phyloP scores from a whole-genome alignment of 768 basidiomycete species.

The Hysterangium stoloniferum region DNA sequence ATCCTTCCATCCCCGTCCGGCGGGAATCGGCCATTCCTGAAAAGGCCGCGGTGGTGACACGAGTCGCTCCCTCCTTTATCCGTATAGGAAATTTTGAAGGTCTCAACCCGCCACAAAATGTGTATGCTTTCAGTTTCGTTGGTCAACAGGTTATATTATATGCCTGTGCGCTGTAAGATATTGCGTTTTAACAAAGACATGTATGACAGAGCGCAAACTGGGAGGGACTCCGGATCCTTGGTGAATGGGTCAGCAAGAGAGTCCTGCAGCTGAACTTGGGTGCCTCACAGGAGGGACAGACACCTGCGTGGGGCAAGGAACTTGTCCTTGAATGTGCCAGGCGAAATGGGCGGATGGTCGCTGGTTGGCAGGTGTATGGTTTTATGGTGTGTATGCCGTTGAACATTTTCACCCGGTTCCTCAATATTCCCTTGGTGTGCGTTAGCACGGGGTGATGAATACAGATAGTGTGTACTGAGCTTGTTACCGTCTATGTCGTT shows the following conservation, averaged over 20 bases:
- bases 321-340: conserved; percentile 72
- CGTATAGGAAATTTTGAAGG: conserved; percentile 91
- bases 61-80: conserved; percentile 84
- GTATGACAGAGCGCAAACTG: conserved; percentile 46
- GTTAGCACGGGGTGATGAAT: conserved; percentile 87
- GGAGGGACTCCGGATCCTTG: conserved; percentile 67
- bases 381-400: conserved; percentile 46
- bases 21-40: conserved; percentile 58
- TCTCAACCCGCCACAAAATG: conserved; percentile 55
- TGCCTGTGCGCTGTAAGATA: neutral
- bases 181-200: neutral
- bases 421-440: neutral
- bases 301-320: conserved; percentile 59
- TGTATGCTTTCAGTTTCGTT: conserved; percentile 63
- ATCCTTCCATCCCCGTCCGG: conserved; percentile 63
- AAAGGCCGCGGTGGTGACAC: conserved; percentile 65
- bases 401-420: no score
- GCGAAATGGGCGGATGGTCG: conserved; percentile 88
- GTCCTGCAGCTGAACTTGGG: conserved; percentile 42
- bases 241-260: conserved; percentile 61
- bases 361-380: conserved; percentile 91
- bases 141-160: conserved; percentile 49
- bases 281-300: conserved; percentile 17
- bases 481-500: neutral
- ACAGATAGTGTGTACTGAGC: conserved; percentile 66